Percentiles rank a stretch among this genome's conserved stretches.
phyloP scores from a whole-genome alignment of 176 grass and related monocot genomes.

The Bothriochloa decipiens region DNA sequence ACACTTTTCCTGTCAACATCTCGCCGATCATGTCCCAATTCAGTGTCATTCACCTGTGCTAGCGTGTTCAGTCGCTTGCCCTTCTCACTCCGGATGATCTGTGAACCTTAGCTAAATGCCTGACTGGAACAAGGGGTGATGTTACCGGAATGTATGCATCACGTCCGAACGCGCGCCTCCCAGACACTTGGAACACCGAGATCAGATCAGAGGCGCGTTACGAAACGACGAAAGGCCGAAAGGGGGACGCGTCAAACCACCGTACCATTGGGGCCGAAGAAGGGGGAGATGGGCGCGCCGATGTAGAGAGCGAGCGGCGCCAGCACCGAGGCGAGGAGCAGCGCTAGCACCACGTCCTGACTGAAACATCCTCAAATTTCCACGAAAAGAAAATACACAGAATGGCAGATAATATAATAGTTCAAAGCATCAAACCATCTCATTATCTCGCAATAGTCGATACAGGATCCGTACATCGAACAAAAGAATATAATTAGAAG shows the following conservation, averaged over 20 bases:
- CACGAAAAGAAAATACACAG: too few relatives aligned
- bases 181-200: slow-evolving; percentile 21
- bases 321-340: slow-evolving; percentile 62
- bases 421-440: too few relatives aligned
- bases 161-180: too few relatives aligned
- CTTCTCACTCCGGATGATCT: slow-evolving; percentile 4
- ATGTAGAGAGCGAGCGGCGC: slow-evolving; percentile 61
- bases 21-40: not conserved
- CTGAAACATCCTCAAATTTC: too few relatives aligned
- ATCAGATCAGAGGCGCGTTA: not conserved
- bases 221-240: not conserved
- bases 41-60: slow-evolving; percentile 4
- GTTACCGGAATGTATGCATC: slow-evolving; percentile 21
- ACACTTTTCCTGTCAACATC: not conserved
- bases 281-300: slow-evolving; percentile 18
- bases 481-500: too few relatives aligned
- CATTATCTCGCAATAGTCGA: too few relatives aligned
- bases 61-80: not conserved
- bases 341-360: slow-evolving; percentile 42
- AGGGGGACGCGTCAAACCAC: not conserved
- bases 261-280: slow-evolving; percentile 51
- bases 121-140: not conserved
- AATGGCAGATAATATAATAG: too few relatives aligned
- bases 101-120: too few relatives aligned
- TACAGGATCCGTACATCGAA: too few relatives aligned